These are phyloP conservation scores for Sporothrix sp. DNA, from an alignment of 2,329 filamentous ascomycete genomes.

Conservation along the genomic window DNA sequence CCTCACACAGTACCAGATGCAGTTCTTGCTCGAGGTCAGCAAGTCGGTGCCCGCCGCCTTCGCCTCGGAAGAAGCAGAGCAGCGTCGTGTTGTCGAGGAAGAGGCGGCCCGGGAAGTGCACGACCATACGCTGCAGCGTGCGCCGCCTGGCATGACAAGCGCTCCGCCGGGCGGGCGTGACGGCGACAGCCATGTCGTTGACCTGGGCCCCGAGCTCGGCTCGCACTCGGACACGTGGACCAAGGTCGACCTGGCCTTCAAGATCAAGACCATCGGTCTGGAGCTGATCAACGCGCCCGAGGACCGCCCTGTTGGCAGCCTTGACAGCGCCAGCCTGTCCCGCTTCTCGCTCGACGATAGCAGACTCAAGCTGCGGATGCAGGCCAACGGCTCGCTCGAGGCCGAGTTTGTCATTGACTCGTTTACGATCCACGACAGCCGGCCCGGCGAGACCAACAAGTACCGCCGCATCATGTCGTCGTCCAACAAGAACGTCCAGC, in stretches of 20 bases:
- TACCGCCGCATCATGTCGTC: conserved; percentile 98
- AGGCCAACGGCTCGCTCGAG: conserved; percentile 84
- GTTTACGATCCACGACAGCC: conserved; percentile 88
- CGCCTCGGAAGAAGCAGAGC: conserved; percentile 45
- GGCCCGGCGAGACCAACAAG: conserved; percentile 83
- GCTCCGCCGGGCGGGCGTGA: neutral
- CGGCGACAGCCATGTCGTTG: conserved; percentile 34
- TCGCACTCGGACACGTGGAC: conserved; percentile 69
- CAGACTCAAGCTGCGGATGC: conserved; percentile 81
- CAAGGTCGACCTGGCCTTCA: conserved; percentile 85
- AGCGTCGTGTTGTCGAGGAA: conserved; percentile 60
- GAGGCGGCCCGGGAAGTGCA: conserved; percentile 63
- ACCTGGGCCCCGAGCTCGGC: conserved; percentile 61
- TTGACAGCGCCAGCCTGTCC: conserved; percentile 74
- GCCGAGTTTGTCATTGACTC: conserved; percentile 88
- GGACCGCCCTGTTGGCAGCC: conserved; percentile 65
- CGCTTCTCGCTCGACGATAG: conserved; percentile 93
- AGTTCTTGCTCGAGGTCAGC: conserved; percentile 79
- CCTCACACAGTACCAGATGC: conserved; percentile 83
- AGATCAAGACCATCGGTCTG: conserved; percentile 75
- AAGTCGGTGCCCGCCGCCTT: conserved; percentile 84
- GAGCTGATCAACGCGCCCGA: conserved; percentile 74
- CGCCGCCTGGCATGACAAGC: conserved; percentile 30
- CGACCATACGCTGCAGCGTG: conserved; percentile 40
- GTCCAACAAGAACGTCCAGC: conserved; percentile 88